Evolutionary conservation across 208 protist species (phyloP).

Genomic region (Leishmania tropica): DNA sequence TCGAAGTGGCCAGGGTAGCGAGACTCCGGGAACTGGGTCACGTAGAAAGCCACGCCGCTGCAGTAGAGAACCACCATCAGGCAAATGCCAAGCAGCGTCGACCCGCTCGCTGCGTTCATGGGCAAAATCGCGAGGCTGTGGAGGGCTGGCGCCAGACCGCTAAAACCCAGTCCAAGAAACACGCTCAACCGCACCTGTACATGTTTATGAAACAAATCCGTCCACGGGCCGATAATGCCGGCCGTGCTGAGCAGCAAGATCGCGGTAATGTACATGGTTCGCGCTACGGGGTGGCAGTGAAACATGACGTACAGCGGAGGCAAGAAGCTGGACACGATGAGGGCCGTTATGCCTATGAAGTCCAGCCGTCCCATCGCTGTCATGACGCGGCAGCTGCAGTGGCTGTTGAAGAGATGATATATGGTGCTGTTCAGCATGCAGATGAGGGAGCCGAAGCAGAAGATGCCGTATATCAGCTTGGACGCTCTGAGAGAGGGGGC

Average conservation of each 20-base stretch:
- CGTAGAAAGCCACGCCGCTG: slow-evolving; percentile 75
- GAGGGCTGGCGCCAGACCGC: slow-evolving; percentile 60
- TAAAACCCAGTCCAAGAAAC: slow-evolving; percentile 71
- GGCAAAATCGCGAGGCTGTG: slow-evolving; percentile 57
- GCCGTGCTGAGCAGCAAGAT: slow-evolving; percentile 66
- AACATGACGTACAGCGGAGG: slow-evolving; percentile 85
- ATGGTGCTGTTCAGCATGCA: slow-evolving; percentile 78
- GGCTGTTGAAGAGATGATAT: slow-evolving; percentile 74
- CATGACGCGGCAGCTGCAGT: slow-evolving; percentile 55
- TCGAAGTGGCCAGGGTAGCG: slow-evolving; percentile 78
- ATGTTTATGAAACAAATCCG: slow-evolving; percentile 58
- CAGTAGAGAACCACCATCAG: slow-evolving; percentile 76
- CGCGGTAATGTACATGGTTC: slow-evolving; percentile 64
- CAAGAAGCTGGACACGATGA: slow-evolving; percentile 84
- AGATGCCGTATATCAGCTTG: slow-evolving; percentile 72
- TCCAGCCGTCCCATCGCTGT: slow-evolving; percentile 71
- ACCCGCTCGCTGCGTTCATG: slow-evolving; percentile 21
- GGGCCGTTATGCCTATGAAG: slow-evolving; percentile 84
- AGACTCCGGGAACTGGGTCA: slow-evolving; percentile 72
- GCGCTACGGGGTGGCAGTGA: slow-evolving; percentile 57
- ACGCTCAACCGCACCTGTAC: slow-evolving; percentile 53
- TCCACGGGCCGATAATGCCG: slow-evolving; percentile 70
- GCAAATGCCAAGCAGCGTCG: slow-evolving; percentile 46
- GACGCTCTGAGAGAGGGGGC: slow-evolving; percentile 18
- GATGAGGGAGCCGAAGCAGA: slow-evolving; percentile 68